Evolutionary conservation across 1,284 basidiomycete genomes (phyloP).

Genomic region (Porodaedalea pini): DNA sequence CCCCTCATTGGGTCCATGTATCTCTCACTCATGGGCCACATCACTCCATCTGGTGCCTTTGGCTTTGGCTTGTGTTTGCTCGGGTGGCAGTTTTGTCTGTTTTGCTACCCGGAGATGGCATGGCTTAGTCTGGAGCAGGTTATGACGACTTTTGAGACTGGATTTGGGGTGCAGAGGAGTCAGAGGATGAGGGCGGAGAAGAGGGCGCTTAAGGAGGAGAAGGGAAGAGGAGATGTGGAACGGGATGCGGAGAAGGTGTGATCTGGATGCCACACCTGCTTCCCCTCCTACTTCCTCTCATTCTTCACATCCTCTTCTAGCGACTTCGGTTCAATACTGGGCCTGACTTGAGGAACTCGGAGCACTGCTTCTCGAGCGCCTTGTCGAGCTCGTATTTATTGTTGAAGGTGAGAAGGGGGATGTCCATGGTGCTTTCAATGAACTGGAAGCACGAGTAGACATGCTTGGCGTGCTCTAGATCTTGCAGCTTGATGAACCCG

Average conservation of each 20-base stretch:
- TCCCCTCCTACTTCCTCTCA: neutral
- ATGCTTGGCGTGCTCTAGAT: neutral
- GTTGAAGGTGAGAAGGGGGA: neutral
- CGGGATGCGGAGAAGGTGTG: conserved; percentile 5
- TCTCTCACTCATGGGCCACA: conserved; percentile 71
- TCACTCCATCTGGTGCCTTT: conserved; percentile 77
- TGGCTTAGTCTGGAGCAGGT: conserved; percentile 81
- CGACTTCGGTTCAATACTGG: neutral
- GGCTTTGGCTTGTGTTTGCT: conserved; percentile 71
- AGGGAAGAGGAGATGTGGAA: neutral
- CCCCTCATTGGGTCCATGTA: conserved; percentile 77
- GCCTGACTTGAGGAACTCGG: neutral
- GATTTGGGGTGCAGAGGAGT: conserved; percentile 59
- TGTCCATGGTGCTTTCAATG: neutral
- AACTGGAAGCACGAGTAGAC: neutral
- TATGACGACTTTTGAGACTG: conserved; percentile 50
- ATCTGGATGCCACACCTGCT: neutral
- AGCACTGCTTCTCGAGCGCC: neutral
- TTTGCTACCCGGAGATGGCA: conserved; percentile 75
- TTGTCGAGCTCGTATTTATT: conserved; percentile 1
- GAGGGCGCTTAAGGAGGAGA: conserved; percentile 28
- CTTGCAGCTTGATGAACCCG: too few relatives aligned
- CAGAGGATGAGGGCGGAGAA: conserved; percentile 43
- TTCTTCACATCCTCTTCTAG: neutral
- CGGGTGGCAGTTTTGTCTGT: conserved; percentile 66